A percentile compares a stretch with the other conserved stretches of the same genome.
Evolutionary conservation across 2,329 filamentous ascomycete genomes (phyloP).

Genomic region (Cercospora zeae-maydis): DNA sequence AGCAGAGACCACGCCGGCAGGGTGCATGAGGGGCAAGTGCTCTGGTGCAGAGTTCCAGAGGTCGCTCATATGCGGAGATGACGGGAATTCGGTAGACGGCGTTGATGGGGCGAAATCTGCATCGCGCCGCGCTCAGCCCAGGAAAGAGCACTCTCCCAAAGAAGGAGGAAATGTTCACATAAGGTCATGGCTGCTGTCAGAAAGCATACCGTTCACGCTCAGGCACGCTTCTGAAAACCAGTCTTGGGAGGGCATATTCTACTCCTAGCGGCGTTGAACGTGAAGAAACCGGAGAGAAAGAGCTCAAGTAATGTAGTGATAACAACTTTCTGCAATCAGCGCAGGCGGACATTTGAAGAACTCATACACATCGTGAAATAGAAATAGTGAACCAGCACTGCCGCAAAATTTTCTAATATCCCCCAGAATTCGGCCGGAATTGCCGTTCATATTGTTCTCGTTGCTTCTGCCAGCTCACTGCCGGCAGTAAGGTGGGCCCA

Average conservation of each 20-base stretch:
- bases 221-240: too few relatives aligned
- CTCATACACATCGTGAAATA: neutral
- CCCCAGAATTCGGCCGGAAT: neutral
- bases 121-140: neutral
- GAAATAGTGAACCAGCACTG: neutral
- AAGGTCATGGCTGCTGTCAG: neutral
- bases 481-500: conserved; percentile 5
- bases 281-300: too few relatives aligned
- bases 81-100: neutral
- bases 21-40: too few relatives aligned
- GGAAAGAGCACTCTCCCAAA: neutral
- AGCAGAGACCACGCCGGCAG: too few relatives aligned
- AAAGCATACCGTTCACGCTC: too few relatives aligned
- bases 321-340: neutral
- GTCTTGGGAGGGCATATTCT: too few relatives aligned
- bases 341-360: neutral
- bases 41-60: neutral
- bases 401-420: neutral
- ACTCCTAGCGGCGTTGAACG: too few relatives aligned
- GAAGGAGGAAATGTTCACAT: neutral
- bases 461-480: neutral
- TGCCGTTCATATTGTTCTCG: neutral
- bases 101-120: too few relatives aligned
- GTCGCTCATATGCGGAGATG: neutral
- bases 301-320: neutral